These are phyloP conservation scores for Lepidium africanum DNA, from an alignment of 345 rosid genomes.

Conservation along the genomic window DNA sequence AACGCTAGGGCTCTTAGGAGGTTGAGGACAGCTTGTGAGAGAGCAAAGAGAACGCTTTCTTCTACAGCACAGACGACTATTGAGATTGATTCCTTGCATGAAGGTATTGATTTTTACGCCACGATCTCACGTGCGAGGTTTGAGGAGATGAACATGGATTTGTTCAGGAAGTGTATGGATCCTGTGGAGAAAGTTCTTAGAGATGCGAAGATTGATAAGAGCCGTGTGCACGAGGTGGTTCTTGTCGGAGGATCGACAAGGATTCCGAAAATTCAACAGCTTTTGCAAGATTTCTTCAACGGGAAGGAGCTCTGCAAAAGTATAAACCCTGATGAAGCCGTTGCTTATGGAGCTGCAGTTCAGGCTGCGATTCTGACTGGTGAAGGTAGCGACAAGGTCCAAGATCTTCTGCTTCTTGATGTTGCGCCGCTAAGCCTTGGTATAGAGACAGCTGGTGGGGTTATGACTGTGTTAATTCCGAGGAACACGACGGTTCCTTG, in stretches of 20 bases:
- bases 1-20: conserved; percentile 63
- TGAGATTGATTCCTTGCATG: conserved; percentile 42
- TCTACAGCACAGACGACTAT: conserved; percentile 40
- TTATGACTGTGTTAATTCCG: conserved; percentile 37
- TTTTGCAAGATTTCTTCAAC: conserved; percentile 37
- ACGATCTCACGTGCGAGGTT: conserved; percentile 40
- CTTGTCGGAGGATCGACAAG: conserved; percentile 42
- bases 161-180: conserved; percentile 43
- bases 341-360: conserved; percentile 42
- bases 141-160: conserved; percentile 46
- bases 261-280: conserved; percentile 42
- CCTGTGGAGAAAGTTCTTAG: conserved; percentile 42
- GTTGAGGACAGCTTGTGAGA: conserved; percentile 65
- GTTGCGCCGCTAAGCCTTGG: conserved; percentile 42
- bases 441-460: conserved; percentile 44
- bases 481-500: conserved; percentile 40
- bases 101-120: conserved; percentile 38
- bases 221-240: conserved; percentile 37
- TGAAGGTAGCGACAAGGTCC: conserved; percentile 40
- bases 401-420: conserved; percentile 37
- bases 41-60: conserved; percentile 65
- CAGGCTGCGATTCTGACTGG: conserved; percentile 42
- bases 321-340: conserved; percentile 44
- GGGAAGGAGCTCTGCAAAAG: conserved; percentile 46
- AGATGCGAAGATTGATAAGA: conserved; percentile 33